Conservation (phyloP, 768 basidiomycete species). For the Serendipita indica region DNA sequence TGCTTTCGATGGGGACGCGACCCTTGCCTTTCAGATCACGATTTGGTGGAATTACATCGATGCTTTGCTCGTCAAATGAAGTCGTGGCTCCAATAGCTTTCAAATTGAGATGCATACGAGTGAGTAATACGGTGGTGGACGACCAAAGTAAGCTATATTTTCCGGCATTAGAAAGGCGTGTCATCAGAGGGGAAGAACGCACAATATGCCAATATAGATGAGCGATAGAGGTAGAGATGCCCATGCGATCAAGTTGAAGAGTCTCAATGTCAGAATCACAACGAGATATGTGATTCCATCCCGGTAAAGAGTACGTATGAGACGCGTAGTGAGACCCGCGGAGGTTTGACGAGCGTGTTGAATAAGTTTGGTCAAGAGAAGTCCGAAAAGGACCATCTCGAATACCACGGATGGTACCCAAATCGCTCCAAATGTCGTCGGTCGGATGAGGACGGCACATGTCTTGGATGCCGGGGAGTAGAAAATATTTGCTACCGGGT, state of each 20-base stretch:
- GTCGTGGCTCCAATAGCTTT: conserved; percentile 7
- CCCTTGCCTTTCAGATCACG: background rate
- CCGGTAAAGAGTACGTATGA: background rate
- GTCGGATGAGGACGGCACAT: background rate
- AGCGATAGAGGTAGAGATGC: background rate
- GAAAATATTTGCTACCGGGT: background rate
- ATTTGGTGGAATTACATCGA: no score
- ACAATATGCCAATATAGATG: conserved; percentile 5
- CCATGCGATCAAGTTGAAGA: conserved; percentile 7
- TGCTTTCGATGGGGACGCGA: background rate
- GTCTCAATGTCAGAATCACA: background rate
- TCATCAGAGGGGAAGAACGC: background rate
- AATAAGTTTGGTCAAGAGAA: background rate
- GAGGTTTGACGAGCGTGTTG: background rate
- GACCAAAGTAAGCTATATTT: background rate
- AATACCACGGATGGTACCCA: conserved; percentile 4
- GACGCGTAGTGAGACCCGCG: background rate
- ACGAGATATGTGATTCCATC: background rate
- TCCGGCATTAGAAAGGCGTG: background rate
- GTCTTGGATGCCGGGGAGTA: background rate
- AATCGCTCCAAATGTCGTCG: conserved; percentile 5
- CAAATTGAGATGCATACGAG: background rate
- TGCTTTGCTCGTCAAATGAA: no score
- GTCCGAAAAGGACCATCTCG: background rate
- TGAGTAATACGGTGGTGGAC: conserved; percentile 4